Base-by-base conservation (phyloP, 2,329 filamentous ascomycete species). In the Rachicladosporium sp. region DNA sequence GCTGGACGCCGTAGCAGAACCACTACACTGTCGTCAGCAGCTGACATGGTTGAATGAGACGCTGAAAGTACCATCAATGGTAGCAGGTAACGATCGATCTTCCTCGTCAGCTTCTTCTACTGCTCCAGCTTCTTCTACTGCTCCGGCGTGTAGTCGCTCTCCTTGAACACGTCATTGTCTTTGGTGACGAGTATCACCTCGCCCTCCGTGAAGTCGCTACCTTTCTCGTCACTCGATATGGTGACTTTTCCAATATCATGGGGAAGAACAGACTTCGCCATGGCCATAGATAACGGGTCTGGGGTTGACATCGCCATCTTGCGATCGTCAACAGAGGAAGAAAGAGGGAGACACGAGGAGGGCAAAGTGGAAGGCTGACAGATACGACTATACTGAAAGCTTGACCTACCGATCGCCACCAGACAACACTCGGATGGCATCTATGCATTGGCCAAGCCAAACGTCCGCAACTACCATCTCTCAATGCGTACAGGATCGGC, bases 1-100 rank as follows among this genome's bases (percentile, higher is more conserved):
- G 67, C 44, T 70, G 68, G 36, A 69, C 64, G 29, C 67, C 67
- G 42, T 69, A 69, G 46, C 65, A 68, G 42, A 58, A 51, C 59
- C 63, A 70, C 48, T 35, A 23, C 15, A 19, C 15, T 19, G 13
- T 35, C 13, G 15, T 21, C 15, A 10, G 10, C 12, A 35, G 13
- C 11, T 10, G 10, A 31, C 10, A 31, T 31, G 10, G 11, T 31
- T 31, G 10, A 10, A 31, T 10, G 10, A 3, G 13, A 35, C 33
- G n/a, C 15, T 33, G 7, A 5, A 11, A 8, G 15, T 35, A 35
- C 33, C 65, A 70, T 69, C 32, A 69, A 48, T 1, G 66, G 66
- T 1, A 69, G 56, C 10, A 70, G 52, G 42, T 63, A 67, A n/a
- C 55, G 55, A 44, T 69, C 66, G 11, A 65, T 59, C 45, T 69